phyloP scores from a whole-genome alignment of 73 alveolate species.

The Symbiodinium pilosum region DNA sequence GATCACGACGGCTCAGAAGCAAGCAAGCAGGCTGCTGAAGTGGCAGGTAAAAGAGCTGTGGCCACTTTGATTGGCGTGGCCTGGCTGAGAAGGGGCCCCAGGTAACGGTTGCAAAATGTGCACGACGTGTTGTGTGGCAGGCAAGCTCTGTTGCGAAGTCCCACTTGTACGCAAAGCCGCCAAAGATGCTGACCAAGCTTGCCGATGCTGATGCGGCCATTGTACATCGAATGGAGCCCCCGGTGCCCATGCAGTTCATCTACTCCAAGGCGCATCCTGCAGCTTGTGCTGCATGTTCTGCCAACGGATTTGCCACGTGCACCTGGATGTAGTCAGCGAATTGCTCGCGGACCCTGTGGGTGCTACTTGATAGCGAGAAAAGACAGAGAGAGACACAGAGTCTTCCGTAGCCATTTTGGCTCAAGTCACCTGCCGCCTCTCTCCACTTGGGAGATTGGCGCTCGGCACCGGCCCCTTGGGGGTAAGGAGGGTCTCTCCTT shows the following conservation, averaged over 20 bases:
- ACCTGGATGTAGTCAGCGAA: too few species aligned
- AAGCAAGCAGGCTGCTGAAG: conserved; percentile 38
- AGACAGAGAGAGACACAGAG: too few species aligned
- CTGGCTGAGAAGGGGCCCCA: background rate
- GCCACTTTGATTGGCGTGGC: conserved; percentile 34
- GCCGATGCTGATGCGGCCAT: conserved; percentile 62
- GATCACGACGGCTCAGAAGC: conserved; percentile 65
- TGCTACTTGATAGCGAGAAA: too few species aligned
- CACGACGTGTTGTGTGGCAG: background rate
- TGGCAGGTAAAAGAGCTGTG: conserved; percentile 59
- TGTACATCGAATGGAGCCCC: conserved; percentile 82
- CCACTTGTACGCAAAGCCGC: conserved; percentile 34
- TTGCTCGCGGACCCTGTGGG: too few species aligned
- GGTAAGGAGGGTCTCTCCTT: too few species aligned
- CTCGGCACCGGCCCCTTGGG: too few species aligned
- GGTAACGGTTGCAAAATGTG: background rate
- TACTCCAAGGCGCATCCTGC: conserved; percentile 49
- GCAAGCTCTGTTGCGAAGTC: conserved; percentile 37
- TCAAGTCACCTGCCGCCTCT: too few species aligned
- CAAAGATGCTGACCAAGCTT: conserved; percentile 32
- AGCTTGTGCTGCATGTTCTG: too few species aligned
- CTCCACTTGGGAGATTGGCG: too few species aligned
- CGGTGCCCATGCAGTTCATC: conserved; percentile 78
- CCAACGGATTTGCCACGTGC: too few species aligned
- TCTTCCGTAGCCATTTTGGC: too few species aligned